Evolutionary conservation across 2,329 filamentous ascomycete genomes (phyloP).

Genomic region (Trichophyton schoenleinii): DNA sequence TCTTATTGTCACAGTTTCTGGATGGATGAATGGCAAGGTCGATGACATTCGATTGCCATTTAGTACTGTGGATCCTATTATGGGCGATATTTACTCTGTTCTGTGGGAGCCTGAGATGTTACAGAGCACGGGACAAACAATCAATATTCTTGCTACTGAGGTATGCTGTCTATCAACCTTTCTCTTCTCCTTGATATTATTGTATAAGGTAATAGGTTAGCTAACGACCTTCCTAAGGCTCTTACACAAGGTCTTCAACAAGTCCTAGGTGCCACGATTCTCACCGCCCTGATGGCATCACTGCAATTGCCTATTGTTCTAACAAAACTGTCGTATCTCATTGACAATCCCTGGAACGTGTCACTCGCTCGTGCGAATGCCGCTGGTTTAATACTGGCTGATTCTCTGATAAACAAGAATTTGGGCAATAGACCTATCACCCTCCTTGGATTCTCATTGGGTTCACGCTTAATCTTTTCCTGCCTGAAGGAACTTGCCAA

Average conservation of each 20-base stretch:
- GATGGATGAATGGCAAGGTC: constrained; percentile 97
- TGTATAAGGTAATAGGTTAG: not conserved
- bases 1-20: constrained; percentile 84
- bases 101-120: constrained; percentile 98
- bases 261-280: constrained; percentile 77
- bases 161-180: constrained; percentile 37
- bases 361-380: constrained; percentile 80
- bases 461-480: constrained; percentile 81
- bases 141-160: constrained; percentile 96
- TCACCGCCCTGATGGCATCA: constrained; percentile 82
- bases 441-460: constrained; percentile 86
- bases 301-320: constrained; percentile 84
- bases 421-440: constrained; percentile 84
- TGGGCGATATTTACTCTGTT: constrained; percentile 96
- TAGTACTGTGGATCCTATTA: constrained; percentile 90
- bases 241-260: constrained; percentile 94
- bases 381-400: constrained; percentile 82
- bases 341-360: constrained; percentile 98
- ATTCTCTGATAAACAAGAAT: constrained; percentile 84
- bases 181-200: too few species aligned
- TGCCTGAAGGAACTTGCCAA: constrained; percentile 76
- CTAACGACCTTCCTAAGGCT: constrained; percentile 44
- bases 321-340: constrained; percentile 87
- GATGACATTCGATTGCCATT: constrained; percentile 93
- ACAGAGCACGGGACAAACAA: constrained; percentile 93